Conservation (phyloP, 148 eudicot species). For the Cornus controversa region DNA sequence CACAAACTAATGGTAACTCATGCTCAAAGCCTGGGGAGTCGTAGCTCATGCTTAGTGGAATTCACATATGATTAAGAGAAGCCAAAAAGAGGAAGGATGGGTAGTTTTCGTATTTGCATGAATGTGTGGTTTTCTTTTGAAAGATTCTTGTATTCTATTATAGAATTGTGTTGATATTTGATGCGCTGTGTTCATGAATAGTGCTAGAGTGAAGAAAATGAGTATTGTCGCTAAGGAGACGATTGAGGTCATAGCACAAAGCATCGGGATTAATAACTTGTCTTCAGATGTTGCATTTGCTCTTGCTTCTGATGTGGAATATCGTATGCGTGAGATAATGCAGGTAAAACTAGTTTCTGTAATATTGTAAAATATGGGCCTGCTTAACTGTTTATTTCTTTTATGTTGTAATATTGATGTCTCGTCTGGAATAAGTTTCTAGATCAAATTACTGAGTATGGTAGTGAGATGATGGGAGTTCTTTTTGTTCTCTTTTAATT, state of each 20-base stretch:
- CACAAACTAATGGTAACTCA: neutral
- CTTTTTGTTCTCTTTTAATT: no score
- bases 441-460: neutral
- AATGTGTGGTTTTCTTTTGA: neutral
- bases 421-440: neutral
- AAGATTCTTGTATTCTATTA: neutral
- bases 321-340: conserved; percentile 79
- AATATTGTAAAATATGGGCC: neutral
- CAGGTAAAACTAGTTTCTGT: conserved; percentile 37
- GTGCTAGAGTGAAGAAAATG: conserved; percentile 31
- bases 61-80: neutral
- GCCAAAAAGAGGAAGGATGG: neutral
- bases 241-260: conserved; percentile 70
- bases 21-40: neutral
- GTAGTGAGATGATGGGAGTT: neutral
- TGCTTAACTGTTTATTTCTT: neutral
- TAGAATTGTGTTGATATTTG: conserved; percentile 7
- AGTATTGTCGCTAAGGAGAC: conserved; percentile 73
- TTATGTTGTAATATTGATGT: neutral
- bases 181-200: neutral
- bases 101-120: no score
- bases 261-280: conserved; percentile 62
- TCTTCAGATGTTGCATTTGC: conserved; percentile 64
- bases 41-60: neutral
- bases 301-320: conserved; percentile 79